Percentiles rank a stretch among this genome's conserved stretches.
phyloP scores from a whole-genome alignment of 2,329 filamentous ascomycete species.

The Cordyceps cicadae region DNA sequence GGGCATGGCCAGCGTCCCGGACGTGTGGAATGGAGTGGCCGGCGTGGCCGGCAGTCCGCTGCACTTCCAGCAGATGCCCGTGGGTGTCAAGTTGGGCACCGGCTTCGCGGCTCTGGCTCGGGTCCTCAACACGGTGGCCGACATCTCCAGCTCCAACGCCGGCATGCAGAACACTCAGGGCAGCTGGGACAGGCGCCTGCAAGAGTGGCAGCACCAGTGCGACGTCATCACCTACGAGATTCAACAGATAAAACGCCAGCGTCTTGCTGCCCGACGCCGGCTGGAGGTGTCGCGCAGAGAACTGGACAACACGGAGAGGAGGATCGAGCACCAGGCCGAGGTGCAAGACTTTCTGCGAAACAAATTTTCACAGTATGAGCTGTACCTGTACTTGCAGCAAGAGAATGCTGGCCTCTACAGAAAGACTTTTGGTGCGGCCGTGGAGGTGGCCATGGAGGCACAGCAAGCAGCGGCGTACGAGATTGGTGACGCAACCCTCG shows the following conservation, averaged over 20 bases:
- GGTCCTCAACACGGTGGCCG: conserved; percentile 7
- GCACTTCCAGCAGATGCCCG: conserved; percentile 10
- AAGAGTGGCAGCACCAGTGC: conserved; percentile 10
- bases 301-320: conserved; percentile 7
- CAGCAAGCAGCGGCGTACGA: conserved; percentile 7
- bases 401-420: conserved; percentile 5
- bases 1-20: conserved; percentile 4
- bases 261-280: conserved; percentile 5
- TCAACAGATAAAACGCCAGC: conserved; percentile 12
- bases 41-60: neutral
- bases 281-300: conserved; percentile 8
- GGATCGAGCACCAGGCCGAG: conserved; percentile 8
- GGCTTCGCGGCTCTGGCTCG: conserved; percentile 7
- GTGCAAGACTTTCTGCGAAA: conserved; percentile 6
- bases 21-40: conserved; percentile 9
- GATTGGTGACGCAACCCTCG: conserved; percentile 2
- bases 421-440: neutral
- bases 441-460: conserved; percentile 2
- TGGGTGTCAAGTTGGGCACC: conserved; percentile 9
- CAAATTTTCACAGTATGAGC: conserved; percentile 11
- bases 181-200: conserved; percentile 7
- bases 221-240: conserved; percentile 11
- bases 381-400: conserved; percentile 9
- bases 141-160: conserved; percentile 4
- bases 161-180: neutral